Evolutionary conservation across 495 filamentous ascomycete genomes (phyloP).

Genomic region (Immersiella caudata): DNA sequence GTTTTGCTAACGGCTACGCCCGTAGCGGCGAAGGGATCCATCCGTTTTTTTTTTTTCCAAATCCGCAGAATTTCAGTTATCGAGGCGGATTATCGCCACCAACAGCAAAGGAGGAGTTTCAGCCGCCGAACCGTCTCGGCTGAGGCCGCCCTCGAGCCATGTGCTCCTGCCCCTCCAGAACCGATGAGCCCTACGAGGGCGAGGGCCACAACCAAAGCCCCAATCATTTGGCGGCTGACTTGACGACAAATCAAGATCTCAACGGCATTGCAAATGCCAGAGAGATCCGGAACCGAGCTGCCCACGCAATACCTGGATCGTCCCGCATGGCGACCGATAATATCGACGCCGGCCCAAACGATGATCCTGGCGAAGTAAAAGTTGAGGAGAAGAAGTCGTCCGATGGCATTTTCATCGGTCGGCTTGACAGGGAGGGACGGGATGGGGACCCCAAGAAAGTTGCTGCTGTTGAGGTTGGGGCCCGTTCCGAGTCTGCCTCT

Average conservation of each 20-base stretch:
- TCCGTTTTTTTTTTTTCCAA: no score
- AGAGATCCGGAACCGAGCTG: conserved; percentile 36
- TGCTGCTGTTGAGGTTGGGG: background rate
- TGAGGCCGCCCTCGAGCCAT: conserved; percentile 32
- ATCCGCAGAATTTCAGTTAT: background rate
- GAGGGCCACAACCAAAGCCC: conserved; percentile 64
- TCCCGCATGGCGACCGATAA: conserved; percentile 13
- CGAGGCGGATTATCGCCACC: background rate
- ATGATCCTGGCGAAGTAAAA: background rate
- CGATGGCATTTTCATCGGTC: conserved; percentile 6
- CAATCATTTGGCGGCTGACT: conserved; percentile 53
- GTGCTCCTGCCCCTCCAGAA: conserved; percentile 53
- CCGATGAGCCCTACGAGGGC: conserved; percentile 52
- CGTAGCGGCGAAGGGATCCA: background rate
- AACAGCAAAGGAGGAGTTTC: background rate
- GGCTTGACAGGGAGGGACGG: conserved; percentile 14
- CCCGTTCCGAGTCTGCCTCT: background rate
- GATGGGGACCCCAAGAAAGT: background rate
- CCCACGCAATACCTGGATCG: conserved; percentile 14
- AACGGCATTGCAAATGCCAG: conserved; percentile 60
- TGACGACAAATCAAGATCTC: conserved; percentile 61
- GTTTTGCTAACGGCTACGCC: background rate
- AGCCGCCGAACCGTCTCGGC: background rate
- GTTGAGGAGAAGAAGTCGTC: conserved; percentile 11
- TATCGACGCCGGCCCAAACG: background rate